Evolutionary conservation across 495 filamentous ascomycete species (phyloP).

Genomic region (Diplogelasinospora grovesii): DNA sequence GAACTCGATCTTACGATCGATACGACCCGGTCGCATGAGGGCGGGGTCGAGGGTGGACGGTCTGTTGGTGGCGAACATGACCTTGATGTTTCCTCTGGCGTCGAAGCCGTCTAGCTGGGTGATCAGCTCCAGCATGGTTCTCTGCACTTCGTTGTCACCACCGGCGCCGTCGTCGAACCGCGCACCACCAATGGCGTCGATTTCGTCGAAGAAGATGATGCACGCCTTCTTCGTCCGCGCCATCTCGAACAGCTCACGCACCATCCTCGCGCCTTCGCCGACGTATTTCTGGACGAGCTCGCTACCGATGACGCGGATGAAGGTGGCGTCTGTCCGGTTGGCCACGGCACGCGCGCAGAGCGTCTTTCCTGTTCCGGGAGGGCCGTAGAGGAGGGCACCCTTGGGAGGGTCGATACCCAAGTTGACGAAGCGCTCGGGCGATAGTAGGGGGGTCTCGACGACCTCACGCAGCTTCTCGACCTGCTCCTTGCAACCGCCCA

Average conservation of each 20-base stretch:
- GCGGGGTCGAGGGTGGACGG: conserved; percentile 94
- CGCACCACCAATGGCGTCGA: conserved; percentile 96
- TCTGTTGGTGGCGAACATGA: conserved; percentile 99
- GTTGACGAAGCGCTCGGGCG: conserved; percentile 93
- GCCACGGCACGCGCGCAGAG: conserved; percentile 95
- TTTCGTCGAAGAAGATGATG: conserved; percentile 99
- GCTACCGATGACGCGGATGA: conserved; percentile 95
- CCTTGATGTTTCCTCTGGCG: conserved; percentile 96
- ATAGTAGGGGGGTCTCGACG: conserved; percentile 94
- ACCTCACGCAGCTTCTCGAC: conserved; percentile 98
- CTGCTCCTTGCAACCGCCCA: conserved; percentile 98
- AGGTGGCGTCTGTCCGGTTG: conserved; percentile 95
- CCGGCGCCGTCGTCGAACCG: conserved; percentile 97
- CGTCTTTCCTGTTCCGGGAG: conserved; percentile 95
- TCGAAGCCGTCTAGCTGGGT: conserved; percentile 98
- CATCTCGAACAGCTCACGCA: conserved; percentile 98
- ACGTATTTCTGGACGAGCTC: conserved; percentile 99
- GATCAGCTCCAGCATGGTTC: conserved; percentile 98
- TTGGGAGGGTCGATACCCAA: conserved; percentile 98
- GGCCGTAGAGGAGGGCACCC: conserved; percentile 93
- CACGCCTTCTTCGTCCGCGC: conserved; percentile 98
- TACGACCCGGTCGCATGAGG: conserved; percentile 93
- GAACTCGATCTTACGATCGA: conserved; percentile 99
- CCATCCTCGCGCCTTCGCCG: conserved; percentile 95
- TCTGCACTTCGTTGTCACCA: conserved; percentile 98